A percentile compares a stretch with the other conserved stretches of the same genome.
phyloP scores from a whole-genome alignment of 2,329 filamentous ascomycete genomes.

The Pyricularia sp. region DNA sequence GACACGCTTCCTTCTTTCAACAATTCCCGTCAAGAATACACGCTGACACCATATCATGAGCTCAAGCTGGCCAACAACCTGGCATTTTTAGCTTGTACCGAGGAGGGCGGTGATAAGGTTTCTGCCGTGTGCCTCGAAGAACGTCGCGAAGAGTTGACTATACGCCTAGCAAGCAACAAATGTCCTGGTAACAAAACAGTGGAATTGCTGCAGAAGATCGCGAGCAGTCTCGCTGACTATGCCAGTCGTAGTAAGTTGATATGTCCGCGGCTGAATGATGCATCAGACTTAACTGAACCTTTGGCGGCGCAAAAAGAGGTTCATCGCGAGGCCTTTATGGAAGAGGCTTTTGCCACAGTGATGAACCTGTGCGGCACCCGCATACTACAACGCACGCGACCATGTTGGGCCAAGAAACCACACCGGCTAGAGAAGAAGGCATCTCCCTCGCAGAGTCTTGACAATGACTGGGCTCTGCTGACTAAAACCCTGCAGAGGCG shows the following conservation, averaged over 20 bases:
- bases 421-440: neutral
- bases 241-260: neutral
- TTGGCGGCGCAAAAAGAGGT: neutral
- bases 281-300: neutral
- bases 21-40: neutral
- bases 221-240: conserved; percentile 1
- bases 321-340: neutral
- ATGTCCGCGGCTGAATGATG: neutral
- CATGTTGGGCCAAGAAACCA: neutral
- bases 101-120: neutral
- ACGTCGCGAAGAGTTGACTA: neutral
- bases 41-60: conserved; percentile 3
- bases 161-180: conserved; percentile 5
- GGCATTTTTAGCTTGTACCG: conserved; percentile 1
- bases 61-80: conserved; percentile 3
- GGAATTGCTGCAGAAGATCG: neutral
- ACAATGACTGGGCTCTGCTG: neutral
- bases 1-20: neutral
- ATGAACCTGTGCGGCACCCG: neutral
- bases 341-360: neutral
- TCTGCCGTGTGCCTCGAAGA: conserved; percentile 6
- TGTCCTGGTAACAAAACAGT: neutral
- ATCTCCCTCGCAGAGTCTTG: neutral
- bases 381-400: neutral
- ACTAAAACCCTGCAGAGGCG: neutral